Percentiles rank a stretch among this genome's conserved stretches.
phyloP scores from a whole-genome alignment of 768 basidiomycete species.

The Amanita muscaria region DNA sequence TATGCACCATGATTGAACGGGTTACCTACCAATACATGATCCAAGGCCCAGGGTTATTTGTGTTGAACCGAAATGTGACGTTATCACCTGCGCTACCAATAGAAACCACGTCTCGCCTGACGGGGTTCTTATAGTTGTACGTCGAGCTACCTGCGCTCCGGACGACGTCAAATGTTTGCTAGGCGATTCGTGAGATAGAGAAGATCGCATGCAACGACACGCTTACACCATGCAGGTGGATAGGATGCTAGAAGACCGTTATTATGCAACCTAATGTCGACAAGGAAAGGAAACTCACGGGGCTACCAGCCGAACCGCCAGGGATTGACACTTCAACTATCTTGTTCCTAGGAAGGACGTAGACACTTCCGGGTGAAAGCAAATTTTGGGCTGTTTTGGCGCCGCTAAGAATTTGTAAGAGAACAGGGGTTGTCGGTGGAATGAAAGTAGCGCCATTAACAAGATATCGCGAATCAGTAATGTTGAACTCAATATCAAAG shows the following conservation, averaged over 20 bases:
- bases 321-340: constrained; percentile 20
- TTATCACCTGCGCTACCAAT: constrained; percentile 20
- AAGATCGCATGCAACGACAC: neutral
- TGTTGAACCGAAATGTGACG: constrained; percentile 40
- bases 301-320: neutral
- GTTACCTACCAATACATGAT: constrained; percentile 37
- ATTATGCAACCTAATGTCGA: neutral
- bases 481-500: constrained; percentile 14
- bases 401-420: constrained; percentile 55
- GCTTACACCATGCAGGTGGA: constrained; percentile 30
- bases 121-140: constrained; percentile 43
- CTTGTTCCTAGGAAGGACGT: constrained; percentile 35
- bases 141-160: constrained; percentile 27
- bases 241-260: constrained; percentile 28
- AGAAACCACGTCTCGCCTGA: constrained; percentile 42
- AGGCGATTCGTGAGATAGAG: neutral
- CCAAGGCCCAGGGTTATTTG: constrained; percentile 46
- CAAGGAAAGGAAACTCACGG: neutral
- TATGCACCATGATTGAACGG: too few relatives aligned
- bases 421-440: constrained; percentile 39
- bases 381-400: constrained; percentile 36
- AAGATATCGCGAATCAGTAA: constrained; percentile 11
- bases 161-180: constrained; percentile 40
- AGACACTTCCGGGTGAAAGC: constrained; percentile 40
- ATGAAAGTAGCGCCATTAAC: constrained; percentile 25